Evolutionary conservation across 345 rosid species (phyloP).

Genomic region (Moricandia arvensis): DNA sequence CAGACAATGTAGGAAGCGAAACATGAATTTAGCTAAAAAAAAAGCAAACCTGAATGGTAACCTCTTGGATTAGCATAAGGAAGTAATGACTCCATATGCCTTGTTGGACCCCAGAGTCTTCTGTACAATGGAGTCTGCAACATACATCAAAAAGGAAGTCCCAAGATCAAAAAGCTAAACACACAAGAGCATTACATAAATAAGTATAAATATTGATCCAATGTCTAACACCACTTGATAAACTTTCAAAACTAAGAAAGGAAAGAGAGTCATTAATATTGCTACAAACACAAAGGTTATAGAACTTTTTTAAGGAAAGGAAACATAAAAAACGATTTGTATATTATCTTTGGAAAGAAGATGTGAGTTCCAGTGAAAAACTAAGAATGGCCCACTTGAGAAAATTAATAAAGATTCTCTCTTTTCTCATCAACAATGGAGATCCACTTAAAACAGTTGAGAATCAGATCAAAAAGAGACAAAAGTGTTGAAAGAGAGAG

Average conservation of each 20-base stretch:
- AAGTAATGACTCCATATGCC: conserved; percentile 65
- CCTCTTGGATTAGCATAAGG: conserved; percentile 90
- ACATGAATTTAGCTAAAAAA: background rate
- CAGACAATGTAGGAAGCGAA: conserved; percentile 7
- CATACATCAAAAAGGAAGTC: conserved; percentile 19
- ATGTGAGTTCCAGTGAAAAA: background rate
- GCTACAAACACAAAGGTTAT: background rate
- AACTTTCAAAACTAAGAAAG: background rate
- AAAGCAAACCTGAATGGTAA: conserved; percentile 58
- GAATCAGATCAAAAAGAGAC: background rate
- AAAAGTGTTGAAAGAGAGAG: background rate
- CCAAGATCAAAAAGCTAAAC: conserved; percentile 4
- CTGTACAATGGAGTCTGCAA: conserved; percentile 67
- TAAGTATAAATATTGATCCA: background rate
- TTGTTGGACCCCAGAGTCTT: conserved; percentile 86
- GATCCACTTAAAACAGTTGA: conserved; percentile 19
- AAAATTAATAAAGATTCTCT: background rate
- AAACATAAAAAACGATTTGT: background rate
- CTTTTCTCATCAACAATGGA: conserved; percentile 3
- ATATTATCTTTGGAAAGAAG: conserved; percentile 3
- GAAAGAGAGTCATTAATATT: conserved; percentile 8
- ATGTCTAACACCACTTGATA: background rate
- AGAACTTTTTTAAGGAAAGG: conserved; percentile 9
- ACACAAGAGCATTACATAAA: conserved; percentile 2
- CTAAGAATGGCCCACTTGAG: conserved; percentile 34